Conservation (phyloP, 495 filamentous ascomycete genomes). For the Neurospora sp. region DNA sequence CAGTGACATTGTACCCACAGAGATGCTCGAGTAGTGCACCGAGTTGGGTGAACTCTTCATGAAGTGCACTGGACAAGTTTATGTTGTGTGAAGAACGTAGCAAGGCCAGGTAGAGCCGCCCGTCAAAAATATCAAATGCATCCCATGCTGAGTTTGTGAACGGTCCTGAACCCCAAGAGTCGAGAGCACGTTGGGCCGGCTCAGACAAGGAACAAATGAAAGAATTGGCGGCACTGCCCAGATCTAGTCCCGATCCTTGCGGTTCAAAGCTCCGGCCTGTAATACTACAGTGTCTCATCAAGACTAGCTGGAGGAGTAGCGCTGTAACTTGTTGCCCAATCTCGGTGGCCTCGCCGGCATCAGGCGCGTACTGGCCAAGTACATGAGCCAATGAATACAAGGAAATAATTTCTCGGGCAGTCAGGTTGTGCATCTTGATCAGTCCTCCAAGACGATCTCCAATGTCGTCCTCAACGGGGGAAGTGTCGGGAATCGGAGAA, state of each 20-base stretch:
- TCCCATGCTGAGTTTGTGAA: slow-evolving; percentile 28
- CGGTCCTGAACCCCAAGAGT: slow-evolving; percentile 4
- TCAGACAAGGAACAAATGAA: slow-evolving; percentile 1
- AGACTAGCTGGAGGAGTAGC: slow-evolving; percentile 23
- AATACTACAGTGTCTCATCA: slow-evolving; percentile 16
- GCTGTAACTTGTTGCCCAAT: slow-evolving; percentile 7
- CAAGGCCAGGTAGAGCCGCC: slow-evolving; percentile 38
- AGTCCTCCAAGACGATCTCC: neutral
- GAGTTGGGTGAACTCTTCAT: slow-evolving; percentile 2
- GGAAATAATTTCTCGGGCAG: slow-evolving; percentile 8
- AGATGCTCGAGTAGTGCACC: slow-evolving; percentile 14
- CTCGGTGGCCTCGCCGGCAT: neutral
- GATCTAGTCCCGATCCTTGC: neutral
- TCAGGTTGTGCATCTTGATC: neutral
- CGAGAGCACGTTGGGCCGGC: slow-evolving; percentile 1
- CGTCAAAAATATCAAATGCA: slow-evolving; percentile 55
- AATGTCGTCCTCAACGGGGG: neutral
- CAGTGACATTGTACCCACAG: slow-evolving; percentile 14
- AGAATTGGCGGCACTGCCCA: slow-evolving; percentile 5
- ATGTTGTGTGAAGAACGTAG: slow-evolving; percentile 4
- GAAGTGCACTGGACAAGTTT: slow-evolving; percentile 7
- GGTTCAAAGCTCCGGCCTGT: slow-evolving; percentile 14
- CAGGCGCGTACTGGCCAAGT: neutral
- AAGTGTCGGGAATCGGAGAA: neutral
- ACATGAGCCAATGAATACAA: slow-evolving; percentile 7